Evolutionary conservation across 1,284 basidiomycete genomes (phyloP).

Genomic region (Cutaneotrichosporon cavernicola): DNA sequence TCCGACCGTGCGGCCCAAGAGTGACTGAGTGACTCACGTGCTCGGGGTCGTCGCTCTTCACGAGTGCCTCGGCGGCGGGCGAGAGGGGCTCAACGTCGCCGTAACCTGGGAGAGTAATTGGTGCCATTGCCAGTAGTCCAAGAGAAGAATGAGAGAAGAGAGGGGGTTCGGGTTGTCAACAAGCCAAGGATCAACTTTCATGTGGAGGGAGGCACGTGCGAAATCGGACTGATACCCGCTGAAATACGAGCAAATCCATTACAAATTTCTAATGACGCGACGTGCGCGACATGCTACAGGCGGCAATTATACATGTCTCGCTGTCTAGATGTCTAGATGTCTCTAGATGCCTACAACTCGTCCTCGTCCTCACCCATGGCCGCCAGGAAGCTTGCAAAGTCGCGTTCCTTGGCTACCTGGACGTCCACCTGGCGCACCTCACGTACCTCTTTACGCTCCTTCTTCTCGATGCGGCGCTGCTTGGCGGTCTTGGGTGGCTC

Average conservation of each 20-base stretch:
- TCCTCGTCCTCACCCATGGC: conserved; percentile 44
- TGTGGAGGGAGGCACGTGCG: background rate
- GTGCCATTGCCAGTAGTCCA: conserved; percentile 3
- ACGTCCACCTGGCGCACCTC: conserved; percentile 26
- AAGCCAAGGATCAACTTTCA: background rate
- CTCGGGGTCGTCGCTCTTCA: conserved; percentile 53
- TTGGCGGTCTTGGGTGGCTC: conserved; percentile 10
- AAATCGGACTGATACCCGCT: background rate
- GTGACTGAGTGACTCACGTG: conserved; percentile 43
- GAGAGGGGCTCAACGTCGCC: conserved; percentile 26
- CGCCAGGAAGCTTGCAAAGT: conserved; percentile 52
- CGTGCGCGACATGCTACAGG: background rate
- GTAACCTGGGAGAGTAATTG: conserved; percentile 23
- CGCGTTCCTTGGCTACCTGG: conserved; percentile 44
- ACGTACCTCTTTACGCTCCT: conserved; percentile 16
- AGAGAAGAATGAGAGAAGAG: background rate
- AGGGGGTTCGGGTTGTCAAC: background rate
- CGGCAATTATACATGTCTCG: conserved; percentile 5
- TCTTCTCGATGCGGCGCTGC: conserved; percentile 12
- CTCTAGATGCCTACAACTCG: conserved; percentile 15
- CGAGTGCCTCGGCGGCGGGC: conserved; percentile 46
- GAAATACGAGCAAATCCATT: background rate
- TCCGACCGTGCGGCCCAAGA: background rate
- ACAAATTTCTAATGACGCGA: background rate
- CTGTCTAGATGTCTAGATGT: background rate